These are phyloP conservation scores for Penicillium verhagenii DNA, from an alignment of 495 filamentous ascomycete genomes.

Conservation along the genomic window DNA sequence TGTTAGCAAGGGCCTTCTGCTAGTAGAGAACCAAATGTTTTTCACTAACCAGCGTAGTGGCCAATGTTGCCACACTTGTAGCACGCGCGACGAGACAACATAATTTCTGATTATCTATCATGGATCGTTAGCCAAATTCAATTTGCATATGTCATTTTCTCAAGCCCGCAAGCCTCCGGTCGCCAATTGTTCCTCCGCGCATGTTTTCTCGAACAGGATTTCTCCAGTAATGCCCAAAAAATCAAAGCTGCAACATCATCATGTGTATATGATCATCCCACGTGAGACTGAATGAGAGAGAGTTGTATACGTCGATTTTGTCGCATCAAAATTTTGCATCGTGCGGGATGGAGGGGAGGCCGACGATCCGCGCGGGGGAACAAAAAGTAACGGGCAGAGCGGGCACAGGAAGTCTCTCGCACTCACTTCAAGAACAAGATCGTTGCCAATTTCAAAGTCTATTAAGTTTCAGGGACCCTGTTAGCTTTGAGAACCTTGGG, in stretches of 20 bases:
- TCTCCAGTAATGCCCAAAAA: neutral
- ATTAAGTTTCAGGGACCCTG: slow-evolving; percentile 11
- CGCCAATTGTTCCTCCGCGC: neutral
- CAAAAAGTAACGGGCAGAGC: neutral
- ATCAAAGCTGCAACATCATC: neutral
- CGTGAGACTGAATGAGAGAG: neutral
- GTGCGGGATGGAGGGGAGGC: slow-evolving; percentile 11
- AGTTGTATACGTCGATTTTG: neutral
- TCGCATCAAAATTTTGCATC: slow-evolving; percentile 4
- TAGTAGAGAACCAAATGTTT: neutral
- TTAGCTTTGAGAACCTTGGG: slow-evolving; percentile 38
- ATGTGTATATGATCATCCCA: neutral
- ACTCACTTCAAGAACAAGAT: slow-evolving; percentile 32
- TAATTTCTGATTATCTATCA: slow-evolving; percentile 62
- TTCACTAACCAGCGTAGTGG: slow-evolving; percentile 79
- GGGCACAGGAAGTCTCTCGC: neutral
- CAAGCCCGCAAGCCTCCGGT: neutral
- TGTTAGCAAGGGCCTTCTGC: slow-evolving; percentile 11
- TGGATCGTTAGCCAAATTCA: neutral
- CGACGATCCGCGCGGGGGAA: slow-evolving; percentile 15
- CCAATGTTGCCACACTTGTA: slow-evolving; percentile 99
- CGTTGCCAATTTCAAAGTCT: neutral
- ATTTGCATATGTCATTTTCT: neutral
- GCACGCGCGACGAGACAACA: slow-evolving; percentile 94
- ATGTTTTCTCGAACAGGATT: neutral